phyloP scores from a whole-genome alignment of 2,329 filamentous ascomycete genomes.

The Colletotrichum kahawae region DNA sequence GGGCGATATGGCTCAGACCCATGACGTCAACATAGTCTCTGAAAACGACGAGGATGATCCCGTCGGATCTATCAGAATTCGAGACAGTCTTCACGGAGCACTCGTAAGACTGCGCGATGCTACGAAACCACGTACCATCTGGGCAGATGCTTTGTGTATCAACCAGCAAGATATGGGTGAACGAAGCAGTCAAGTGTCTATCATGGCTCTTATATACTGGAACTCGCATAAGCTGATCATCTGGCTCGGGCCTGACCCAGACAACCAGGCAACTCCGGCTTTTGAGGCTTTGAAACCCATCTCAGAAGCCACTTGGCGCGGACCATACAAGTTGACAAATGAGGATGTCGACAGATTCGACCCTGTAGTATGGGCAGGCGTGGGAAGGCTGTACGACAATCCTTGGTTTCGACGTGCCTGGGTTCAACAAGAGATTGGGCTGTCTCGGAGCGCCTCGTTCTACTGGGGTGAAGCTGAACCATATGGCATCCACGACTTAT shows the following conservation, averaged over 20 bases:
- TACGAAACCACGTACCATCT: not conserved
- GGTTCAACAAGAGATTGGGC: not conserved
- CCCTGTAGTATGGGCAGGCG: not conserved
- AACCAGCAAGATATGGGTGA: not conserved
- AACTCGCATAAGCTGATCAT: not conserved
- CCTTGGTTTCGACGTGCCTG: not conserved
- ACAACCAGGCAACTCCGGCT: not conserved
- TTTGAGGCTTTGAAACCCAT: not conserved
- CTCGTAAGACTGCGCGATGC: not conserved
- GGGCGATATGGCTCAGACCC: not conserved
- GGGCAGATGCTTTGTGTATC: not conserved
- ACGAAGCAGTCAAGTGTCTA: not conserved
- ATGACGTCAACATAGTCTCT: not conserved
- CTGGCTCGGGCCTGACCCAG: not conserved
- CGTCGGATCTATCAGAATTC: not conserved
- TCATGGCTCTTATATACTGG: not conserved
- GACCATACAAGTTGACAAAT: not conserved
- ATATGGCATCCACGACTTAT: not conserved
- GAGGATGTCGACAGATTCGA: not conserved
- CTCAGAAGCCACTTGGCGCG: not conserved
- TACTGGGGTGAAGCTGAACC: not conserved
- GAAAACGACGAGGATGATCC: not conserved
- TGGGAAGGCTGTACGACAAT: not conserved
- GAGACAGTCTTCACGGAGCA: not conserved
- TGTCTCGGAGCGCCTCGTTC: not conserved